Evolutionary conservation across 768 basidiomycete genomes (phyloP), one percentile per base, ranked within the genome.

Genomic region (Auricularia sp.): DNA sequence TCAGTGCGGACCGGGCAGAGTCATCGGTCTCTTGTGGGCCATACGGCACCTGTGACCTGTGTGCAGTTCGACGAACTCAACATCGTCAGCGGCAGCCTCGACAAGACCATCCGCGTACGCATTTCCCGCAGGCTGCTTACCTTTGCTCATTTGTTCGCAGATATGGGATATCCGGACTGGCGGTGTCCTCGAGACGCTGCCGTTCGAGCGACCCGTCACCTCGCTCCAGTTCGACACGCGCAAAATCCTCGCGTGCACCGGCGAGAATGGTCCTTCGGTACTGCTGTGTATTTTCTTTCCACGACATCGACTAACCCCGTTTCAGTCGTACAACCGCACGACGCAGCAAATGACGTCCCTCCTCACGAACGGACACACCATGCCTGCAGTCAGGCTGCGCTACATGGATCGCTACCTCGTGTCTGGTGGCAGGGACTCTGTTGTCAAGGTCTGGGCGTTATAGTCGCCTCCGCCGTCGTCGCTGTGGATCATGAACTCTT

Each of bases 111-210:
- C 64, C 82, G 92, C 72, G 92, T 95, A 72, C 70, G 87, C 77
- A 16, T 14, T 5, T 18, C 7, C 54, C 37, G 51, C 11, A 8
- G 13, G 4, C 3, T 61, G 61, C 6, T 39, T 63, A 34, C 37
- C 62, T 59, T 61, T 21, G 44, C 2, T 37, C 16, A 54, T 56
- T 54, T 68, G 59, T 44, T 59, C 54, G 13, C 64, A 96, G 93
- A 92, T 97, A 66, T 98, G 97, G 97, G 97, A 99, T 72, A 83
- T 99, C 35, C 87, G 97, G 16, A 92, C 87, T 11, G 96, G 97
- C 10, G 82, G 86, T 33, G 87, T 89, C 44, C 85, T 89, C 63
- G 96, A 99, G 70, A 91, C 92, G 4, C 85, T 98, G 69, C 84
- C 87, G 68, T 97, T 91, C 74, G 94, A 98, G 69, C 86, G 92